Evolutionary conservation across 176 grass and related monocot species (phyloP).

Genomic region (Hyparrhenia diplandra): DNA sequence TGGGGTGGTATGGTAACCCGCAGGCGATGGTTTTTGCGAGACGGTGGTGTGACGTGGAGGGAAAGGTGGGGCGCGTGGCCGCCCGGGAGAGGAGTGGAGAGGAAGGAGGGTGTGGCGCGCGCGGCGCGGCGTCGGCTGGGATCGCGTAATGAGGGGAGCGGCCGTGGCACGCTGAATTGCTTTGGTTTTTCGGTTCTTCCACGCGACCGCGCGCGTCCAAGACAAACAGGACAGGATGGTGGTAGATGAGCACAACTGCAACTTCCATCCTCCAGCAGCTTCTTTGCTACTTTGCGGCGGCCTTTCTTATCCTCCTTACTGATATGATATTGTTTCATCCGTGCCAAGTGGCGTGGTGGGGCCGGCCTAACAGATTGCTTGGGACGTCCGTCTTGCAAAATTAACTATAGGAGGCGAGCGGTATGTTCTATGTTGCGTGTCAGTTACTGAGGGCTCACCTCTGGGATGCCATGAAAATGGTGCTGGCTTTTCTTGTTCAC

Average conservation of each 20-base stretch:
- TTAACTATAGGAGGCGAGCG: too few species aligned
- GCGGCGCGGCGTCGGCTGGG: not conserved
- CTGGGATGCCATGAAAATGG: too few species aligned
- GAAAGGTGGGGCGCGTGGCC: not conserved
- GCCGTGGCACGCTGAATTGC: slow-evolving; percentile 2
- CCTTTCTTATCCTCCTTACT: not conserved
- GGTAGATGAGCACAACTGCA: not conserved
- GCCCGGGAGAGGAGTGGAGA: not conserved
- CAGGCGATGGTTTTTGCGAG: slow-evolving; percentile 23
- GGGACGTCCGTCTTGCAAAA: not conserved
- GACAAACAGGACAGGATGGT: not conserved
- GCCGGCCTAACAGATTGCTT: not conserved
- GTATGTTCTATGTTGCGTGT: too few species aligned
- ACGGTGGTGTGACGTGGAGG: slow-evolving; percentile 15
- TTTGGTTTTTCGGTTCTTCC: not conserved
- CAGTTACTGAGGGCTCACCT: too few species aligned
- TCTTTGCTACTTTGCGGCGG: not conserved
- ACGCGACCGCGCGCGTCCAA: not conserved
- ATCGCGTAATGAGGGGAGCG: not conserved
- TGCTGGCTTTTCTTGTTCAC: too few species aligned
- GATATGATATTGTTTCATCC: too few species aligned
- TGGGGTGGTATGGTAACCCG: not conserved
- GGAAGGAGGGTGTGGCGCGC: slow-evolving; percentile 11
- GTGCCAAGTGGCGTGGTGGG: not conserved
- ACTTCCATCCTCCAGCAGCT: not conserved